Evolutionary conservation across 2,329 filamentous ascomycete species (phyloP), one percentile per base, ranked within the genome.

Genomic region (Fusarium piperis): DNA sequence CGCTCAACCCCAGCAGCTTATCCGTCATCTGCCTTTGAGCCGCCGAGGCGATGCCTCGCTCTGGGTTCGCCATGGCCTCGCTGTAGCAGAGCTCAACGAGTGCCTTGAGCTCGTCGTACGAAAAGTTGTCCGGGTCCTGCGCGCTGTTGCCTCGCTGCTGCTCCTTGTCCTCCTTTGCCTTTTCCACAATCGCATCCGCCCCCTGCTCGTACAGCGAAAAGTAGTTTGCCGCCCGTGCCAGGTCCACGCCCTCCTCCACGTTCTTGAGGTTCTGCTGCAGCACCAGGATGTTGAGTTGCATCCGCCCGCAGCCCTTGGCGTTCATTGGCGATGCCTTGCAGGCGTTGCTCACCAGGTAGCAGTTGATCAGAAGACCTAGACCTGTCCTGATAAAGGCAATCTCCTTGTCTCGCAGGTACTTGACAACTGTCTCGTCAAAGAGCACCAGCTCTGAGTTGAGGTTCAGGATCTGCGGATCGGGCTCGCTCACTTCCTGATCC

Each of bases 231-330:
- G 91, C 89, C 36, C 89, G 84, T 5, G 86, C 85, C 30, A 95
- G 84, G 63, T 88, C 86, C 4, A 93, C 91, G 10, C 88, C 88
- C 2, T 89, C 86, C 80, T 96, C 94, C 59, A 99, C 91, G 73
- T 97, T 97, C 84, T 97, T 97, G 62, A 99, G 89, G 77, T 97
- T 98, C 79, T 99, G 96, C 82, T 98, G 95, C 58, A 99, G 85
- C 41, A 99, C 96, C 26, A 98, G 87, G 55, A 98, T 94, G 79
- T 99, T 97, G 77, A 98, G 89, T 79, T 94, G 92, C 89, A 99
- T 94, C 38, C 94, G 89, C n/a, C 91, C 90, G 66, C 92, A 93
- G 44, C 96, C 96, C 75, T 92, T 89, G 38, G 83, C 84, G 80
- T 99, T 98, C 91, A 99, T 95, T 9, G 92, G 91, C 56, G 91